These are phyloP conservation scores for Entrophospora sp. DNA, from an alignment of 192 early-diverging fungal species.

Conservation along the genomic window DNA sequence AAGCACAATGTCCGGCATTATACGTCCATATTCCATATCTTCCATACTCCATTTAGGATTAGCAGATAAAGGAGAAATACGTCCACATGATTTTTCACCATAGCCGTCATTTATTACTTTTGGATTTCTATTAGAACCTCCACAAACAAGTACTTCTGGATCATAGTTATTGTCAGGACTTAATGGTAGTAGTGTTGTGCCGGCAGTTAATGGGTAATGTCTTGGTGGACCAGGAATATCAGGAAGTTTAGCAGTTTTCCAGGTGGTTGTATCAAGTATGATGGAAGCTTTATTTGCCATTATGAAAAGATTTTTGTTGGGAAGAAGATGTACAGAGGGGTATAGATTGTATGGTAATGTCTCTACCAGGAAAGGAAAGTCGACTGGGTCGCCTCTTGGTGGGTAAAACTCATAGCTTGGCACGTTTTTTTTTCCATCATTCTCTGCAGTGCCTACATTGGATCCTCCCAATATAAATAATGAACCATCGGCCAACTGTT, in stretches of 20 bases:
- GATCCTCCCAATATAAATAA: slow-evolving; percentile 48
- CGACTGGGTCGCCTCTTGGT: neutral
- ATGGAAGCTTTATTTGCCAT: slow-evolving; percentile 37
- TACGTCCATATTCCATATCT: slow-evolving; percentile 25
- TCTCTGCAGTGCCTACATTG: slow-evolving; percentile 33
- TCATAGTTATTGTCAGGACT: slow-evolving; percentile 25
- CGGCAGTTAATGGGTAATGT: slow-evolving; percentile 46
- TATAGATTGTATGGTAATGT: slow-evolving; percentile 34
- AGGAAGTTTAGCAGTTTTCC: slow-evolving; percentile 34
- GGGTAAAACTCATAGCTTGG: slow-evolving; percentile 30
- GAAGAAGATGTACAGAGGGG: slow-evolving; percentile 40
- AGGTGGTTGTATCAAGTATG: slow-evolving; percentile 35
- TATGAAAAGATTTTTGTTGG: slow-evolving; percentile 42
- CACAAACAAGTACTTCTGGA: slow-evolving; percentile 33
- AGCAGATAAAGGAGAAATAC: slow-evolving; percentile 25
- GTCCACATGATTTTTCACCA: slow-evolving; percentile 29
- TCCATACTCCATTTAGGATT: slow-evolving; percentile 32
- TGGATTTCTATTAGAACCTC: slow-evolving; percentile 25
- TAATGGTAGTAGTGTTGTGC: slow-evolving; percentile 31
- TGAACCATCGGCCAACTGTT: slow-evolving; percentile 31
- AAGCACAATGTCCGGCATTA: slow-evolving; percentile 34
- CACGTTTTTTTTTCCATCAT: slow-evolving; percentile 33
- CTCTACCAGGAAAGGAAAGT: slow-evolving; percentile 31
- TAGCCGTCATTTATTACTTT: slow-evolving; percentile 21
- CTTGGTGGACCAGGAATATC: slow-evolving; percentile 37